These are phyloP conservation scores for Bipolaris zeicola DNA, from an alignment of 2,329 filamentous ascomycete genomes.

Conservation along the genomic window DNA sequence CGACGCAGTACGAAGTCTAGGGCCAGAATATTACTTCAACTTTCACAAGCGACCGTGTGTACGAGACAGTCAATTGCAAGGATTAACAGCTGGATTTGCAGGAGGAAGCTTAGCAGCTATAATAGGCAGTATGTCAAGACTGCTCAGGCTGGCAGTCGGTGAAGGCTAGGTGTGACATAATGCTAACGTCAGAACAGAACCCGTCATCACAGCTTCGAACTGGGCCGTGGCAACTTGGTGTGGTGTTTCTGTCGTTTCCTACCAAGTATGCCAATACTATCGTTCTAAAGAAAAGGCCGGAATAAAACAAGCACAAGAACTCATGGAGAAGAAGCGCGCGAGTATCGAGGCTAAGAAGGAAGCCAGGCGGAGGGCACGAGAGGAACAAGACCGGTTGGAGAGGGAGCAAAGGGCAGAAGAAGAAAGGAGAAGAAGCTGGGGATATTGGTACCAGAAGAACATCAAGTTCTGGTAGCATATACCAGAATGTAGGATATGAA, in stretches of 20 bases:
- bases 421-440: conserved; percentile 45
- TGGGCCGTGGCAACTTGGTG: conserved; percentile 84
- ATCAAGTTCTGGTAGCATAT: conserved; percentile 41
- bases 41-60: conserved; percentile 84
- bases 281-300: conserved; percentile 76
- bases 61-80: conserved; percentile 79
- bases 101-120: conserved; percentile 76
- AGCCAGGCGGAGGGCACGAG: conserved; percentile 51
- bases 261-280: conserved; percentile 82
- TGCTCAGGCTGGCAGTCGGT: neutral
- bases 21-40: conserved; percentile 69
- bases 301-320: conserved; percentile 84
- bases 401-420: conserved; percentile 36
- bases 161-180: neutral
- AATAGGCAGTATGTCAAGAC: conserved; percentile 66
- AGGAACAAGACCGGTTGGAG: conserved; percentile 48
- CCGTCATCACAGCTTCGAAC: conserved; percentile 72
- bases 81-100: conserved; percentile 79
- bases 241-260: conserved; percentile 70
- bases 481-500: neutral
- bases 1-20: conserved; percentile 71
- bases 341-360: conserved; percentile 54
- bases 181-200: conserved; percentile 51
- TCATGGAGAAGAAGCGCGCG: conserved; percentile 73
- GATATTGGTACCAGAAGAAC: conserved; percentile 46